A percentile compares a stretch with the other conserved stretches of the same genome.
These are phyloP conservation scores for Apiospora marii DNA, from an alignment of 2,329 filamentous ascomycete species.

Conservation along the genomic window DNA sequence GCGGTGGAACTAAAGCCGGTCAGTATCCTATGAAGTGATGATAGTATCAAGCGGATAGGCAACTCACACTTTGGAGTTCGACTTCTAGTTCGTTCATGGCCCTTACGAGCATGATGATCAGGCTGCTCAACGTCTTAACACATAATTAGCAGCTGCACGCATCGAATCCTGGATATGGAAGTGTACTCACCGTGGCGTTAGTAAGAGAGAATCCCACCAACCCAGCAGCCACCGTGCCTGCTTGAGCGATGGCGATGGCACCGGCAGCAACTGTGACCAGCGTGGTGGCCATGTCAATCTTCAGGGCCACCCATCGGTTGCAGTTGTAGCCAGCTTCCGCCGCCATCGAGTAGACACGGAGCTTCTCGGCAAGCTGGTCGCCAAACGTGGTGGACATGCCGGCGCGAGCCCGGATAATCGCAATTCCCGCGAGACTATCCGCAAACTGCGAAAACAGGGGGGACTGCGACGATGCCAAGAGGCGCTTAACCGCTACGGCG, in stretches of 20 bases:
- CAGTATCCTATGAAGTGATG: slow-evolving; percentile 1
- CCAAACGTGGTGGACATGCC: slow-evolving; percentile 58
- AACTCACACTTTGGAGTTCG: slow-evolving; percentile 62
- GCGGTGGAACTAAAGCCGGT: slow-evolving; percentile 51
- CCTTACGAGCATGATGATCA: slow-evolving; percentile 60
- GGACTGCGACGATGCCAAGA: slow-evolving; percentile 52
- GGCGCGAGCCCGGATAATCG: slow-evolving; percentile 59
- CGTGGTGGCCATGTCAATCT: slow-evolving; percentile 62
- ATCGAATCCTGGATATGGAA: slow-evolving; percentile 28
- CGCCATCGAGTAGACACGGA: slow-evolving; percentile 55
- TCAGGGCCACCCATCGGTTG: slow-evolving; percentile 65
- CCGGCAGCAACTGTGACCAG: slow-evolving; percentile 60
- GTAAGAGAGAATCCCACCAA: slow-evolving; percentile 64
- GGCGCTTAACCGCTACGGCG: slow-evolving; percentile 50
- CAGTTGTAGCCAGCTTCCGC: slow-evolving; percentile 61
- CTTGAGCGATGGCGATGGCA: slow-evolving; percentile 58
- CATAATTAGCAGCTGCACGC: not conserved
- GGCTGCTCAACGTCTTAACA: slow-evolving; percentile 53
- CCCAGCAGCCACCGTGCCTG: slow-evolving; percentile 56
- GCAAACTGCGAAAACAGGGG: slow-evolving; percentile 66
- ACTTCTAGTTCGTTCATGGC: slow-evolving; percentile 64
- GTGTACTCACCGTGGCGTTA: slow-evolving; percentile 55
- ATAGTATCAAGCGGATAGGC: not conserved
- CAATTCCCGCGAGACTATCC: slow-evolving; percentile 58
- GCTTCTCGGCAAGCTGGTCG: slow-evolving; percentile 57